A percentile compares a stretch with the other conserved stretches of the same genome.
Evolutionary conservation across 2,329 filamentous ascomycete species (phyloP).

Genomic region (Hymenoscyphus fructigenus): DNA sequence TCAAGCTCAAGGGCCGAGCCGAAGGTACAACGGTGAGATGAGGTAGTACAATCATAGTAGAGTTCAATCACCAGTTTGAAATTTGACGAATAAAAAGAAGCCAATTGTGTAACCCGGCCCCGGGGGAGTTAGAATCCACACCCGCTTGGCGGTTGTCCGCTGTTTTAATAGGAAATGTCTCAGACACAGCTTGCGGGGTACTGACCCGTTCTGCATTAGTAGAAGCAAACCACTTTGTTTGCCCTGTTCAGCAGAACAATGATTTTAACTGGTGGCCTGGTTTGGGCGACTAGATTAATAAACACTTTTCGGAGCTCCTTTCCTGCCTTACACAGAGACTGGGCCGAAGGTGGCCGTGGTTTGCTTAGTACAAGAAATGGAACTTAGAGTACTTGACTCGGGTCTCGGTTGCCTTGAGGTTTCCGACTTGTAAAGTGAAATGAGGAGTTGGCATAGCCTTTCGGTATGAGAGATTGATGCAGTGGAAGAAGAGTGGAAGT

Average conservation of each 20-base stretch:
- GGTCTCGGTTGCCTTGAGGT: not conserved
- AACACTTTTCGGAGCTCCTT: not conserved
- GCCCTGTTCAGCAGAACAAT: not conserved
- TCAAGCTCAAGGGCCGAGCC: not conserved
- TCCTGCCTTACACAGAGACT: constrained; percentile 1
- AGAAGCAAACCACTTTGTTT: not conserved
- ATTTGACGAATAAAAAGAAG: not conserved
- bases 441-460: not conserved
- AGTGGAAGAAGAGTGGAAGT: not conserved
- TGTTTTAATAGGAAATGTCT: not conserved
- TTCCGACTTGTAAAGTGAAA: not conserved
- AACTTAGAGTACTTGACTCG: not conserved
- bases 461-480: not conserved
- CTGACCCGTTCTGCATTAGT: not conserved
- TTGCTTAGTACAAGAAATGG: not conserved
- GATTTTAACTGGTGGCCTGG: not conserved
- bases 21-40: not conserved
- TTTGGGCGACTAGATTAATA: not conserved
- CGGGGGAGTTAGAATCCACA: not conserved
- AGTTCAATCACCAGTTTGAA: not conserved
- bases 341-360: constrained; percentile 1
- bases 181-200: not conserved
- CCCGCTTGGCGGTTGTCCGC: not conserved
- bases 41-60: not conserved
- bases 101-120: not conserved